Conservation (phyloP, 345 rosid genomes). For the Syzygium grande region DNA sequence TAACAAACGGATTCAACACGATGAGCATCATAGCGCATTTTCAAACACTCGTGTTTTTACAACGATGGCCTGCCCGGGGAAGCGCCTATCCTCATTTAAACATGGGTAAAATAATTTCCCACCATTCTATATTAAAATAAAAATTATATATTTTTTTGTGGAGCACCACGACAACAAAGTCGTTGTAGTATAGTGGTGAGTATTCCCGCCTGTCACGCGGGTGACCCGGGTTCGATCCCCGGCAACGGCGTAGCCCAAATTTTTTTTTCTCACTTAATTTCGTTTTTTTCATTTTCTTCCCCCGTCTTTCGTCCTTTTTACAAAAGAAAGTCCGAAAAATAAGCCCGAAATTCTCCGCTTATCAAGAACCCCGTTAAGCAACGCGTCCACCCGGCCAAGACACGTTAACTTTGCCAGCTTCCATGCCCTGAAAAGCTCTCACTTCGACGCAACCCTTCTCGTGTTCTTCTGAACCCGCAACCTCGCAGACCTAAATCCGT, state of each 20-base stretch:
- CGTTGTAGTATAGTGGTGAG: slow-evolving; percentile 97
- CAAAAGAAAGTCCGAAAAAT: not conserved
- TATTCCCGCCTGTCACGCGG: slow-evolving; percentile 97
- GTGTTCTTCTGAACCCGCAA: not conserved
- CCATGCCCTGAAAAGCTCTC: not conserved
- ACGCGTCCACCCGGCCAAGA: not conserved
- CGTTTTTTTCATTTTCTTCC: not conserved
- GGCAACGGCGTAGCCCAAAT: slow-evolving; percentile 42
- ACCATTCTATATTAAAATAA: too few species aligned
- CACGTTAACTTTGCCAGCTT: not conserved
- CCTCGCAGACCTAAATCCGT: not conserved
- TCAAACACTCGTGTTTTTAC: not conserved
- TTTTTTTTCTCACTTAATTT: not conserved
- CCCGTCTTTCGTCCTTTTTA: not conserved
- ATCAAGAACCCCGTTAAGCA: not conserved
- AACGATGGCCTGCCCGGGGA: not conserved
- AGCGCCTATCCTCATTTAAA: not conserved
- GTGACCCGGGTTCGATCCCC: slow-evolving; percentile 98
- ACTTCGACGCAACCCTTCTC: not conserved
- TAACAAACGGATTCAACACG: not conserved
- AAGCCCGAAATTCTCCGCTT: not conserved
- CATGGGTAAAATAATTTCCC: too few species aligned
- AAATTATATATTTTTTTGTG: not conserved
- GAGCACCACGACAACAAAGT: not conserved
- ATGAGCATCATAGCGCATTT: not conserved